Conservation (phyloP, 768 basidiomycete species). For the Mycena epipterygia region DNA sequence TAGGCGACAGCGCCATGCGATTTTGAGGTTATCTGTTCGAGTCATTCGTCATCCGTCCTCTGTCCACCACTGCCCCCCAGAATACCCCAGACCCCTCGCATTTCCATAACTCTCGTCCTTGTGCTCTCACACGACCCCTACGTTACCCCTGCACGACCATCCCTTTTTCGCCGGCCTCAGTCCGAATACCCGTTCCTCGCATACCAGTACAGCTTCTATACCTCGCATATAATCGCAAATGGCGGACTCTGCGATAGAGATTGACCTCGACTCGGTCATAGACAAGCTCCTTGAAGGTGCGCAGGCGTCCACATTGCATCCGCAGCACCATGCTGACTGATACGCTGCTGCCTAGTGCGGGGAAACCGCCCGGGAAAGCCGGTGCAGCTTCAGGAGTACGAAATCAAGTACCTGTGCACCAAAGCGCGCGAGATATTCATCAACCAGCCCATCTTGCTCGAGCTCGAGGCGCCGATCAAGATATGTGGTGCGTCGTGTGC, state of each 20-base stretch:
- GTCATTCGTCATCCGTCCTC: slow-evolving; percentile 6
- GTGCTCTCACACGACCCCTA: not conserved
- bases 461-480: slow-evolving; percentile 99
- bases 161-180: slow-evolving; percentile 18
- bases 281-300: slow-evolving; percentile 97
- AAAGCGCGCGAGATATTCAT: slow-evolving; percentile 99
- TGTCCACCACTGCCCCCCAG: slow-evolving; percentile 20
- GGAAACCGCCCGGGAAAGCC: slow-evolving; percentile 99
- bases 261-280: slow-evolving; percentile 99
- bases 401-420: slow-evolving; percentile 99
- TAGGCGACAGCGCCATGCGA: slow-evolving; percentile 12
- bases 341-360: slow-evolving; percentile 73
- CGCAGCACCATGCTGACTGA: not conserved
- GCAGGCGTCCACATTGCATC: slow-evolving; percentile 46
- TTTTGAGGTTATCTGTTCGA: not conserved
- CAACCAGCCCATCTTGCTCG: slow-evolving; percentile 97
- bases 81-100: slow-evolving; percentile 31
- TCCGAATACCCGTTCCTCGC: slow-evolving; percentile 5
- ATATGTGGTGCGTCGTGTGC: slow-evolving; percentile 83
- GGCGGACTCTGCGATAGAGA: slow-evolving; percentile 90
- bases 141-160: slow-evolving; percentile 17
- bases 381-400: slow-evolving; percentile 97
- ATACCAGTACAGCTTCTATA: slow-evolving; percentile 18
- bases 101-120: not conserved
- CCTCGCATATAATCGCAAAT: slow-evolving; percentile 53